A percentile compares a stretch with the other conserved stretches of the same genome.
Conservation (phyloP, 768 basidiomycete genomes). For the Crassisporium funariophilum region DNA sequence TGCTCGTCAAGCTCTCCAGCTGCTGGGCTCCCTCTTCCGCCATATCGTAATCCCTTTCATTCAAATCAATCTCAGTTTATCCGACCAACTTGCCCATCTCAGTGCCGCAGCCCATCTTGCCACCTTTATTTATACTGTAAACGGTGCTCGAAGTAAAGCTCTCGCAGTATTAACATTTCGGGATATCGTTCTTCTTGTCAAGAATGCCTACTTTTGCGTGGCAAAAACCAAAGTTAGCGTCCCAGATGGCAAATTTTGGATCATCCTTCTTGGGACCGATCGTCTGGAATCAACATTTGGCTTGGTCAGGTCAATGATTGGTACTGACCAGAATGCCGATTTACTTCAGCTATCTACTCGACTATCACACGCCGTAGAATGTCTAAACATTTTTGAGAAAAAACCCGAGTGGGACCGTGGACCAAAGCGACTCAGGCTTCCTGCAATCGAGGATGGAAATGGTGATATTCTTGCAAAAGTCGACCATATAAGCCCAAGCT, state of each 20-base stretch:
- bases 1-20: slow-evolving; percentile 3
- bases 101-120: slow-evolving; percentile 6
- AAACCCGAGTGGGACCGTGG: slow-evolving; percentile 36
- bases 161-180: slow-evolving; percentile 3
- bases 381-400: slow-evolving; percentile 28
- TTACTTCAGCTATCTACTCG: slow-evolving; percentile 25
- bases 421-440: slow-evolving; percentile 3
- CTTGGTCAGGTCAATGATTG: slow-evolving; percentile 24
- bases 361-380: slow-evolving; percentile 26
- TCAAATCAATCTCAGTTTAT: slow-evolving; percentile 1
- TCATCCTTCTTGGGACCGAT: slow-evolving; percentile 11
- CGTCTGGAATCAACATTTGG: slow-evolving; percentile 5
- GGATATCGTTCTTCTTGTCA: slow-evolving; percentile 8
- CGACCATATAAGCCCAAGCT: not conserved
- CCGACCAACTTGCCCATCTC: slow-evolving; percentile 8
- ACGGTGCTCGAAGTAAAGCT: slow-evolving; percentile 1
- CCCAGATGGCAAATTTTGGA: slow-evolving; percentile 6
- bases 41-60: slow-evolving; percentile 13
- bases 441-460: slow-evolving; percentile 2
- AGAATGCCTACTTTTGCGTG: slow-evolving; percentile 12
- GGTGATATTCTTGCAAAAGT: not conserved
- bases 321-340: slow-evolving; percentile 27
- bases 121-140: not conserved
- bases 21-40: slow-evolving; percentile 5
- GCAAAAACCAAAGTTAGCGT: slow-evolving; percentile 9